Percentiles rank a stretch among this genome's conserved stretches.
Evolutionary conservation across 441 rosid genomes (phyloP).

Genomic region (Euphorbia celastroides): DNA sequence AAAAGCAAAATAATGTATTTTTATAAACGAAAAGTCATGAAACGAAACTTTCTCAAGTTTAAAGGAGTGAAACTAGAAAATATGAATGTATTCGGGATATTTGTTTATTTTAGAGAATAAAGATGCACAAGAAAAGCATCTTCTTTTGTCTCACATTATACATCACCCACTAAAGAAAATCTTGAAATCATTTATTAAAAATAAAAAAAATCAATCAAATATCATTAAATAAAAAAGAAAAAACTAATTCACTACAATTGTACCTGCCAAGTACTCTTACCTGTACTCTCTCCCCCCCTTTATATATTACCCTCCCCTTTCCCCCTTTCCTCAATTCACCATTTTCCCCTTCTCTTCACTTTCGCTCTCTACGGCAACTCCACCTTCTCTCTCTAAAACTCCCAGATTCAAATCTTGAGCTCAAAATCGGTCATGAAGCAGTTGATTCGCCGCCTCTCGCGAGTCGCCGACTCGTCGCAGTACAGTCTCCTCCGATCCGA

Average conservation of each 20-base stretch:
- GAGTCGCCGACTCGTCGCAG: conserved; percentile 74
- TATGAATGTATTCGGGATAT: no score
- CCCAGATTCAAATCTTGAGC: not conserved
- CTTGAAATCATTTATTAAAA: not conserved
- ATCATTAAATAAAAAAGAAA: not conserved
- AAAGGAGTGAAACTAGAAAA: no score
- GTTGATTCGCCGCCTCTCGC: conserved; percentile 66
- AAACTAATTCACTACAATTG: conserved; percentile 16
- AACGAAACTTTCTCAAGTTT: no score
- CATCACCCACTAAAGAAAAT: not conserved
- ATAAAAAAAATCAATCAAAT: no score
- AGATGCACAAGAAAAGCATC: not conserved
- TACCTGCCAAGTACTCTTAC: conserved; percentile 53
- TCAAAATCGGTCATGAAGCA: conserved; percentile 47
- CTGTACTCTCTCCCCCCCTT: conserved; percentile 29
- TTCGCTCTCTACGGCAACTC: not conserved
- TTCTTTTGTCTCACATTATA: not conserved
- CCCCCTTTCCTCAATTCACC: not conserved
- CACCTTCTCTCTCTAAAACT: not conserved
- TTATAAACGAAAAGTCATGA: no score
- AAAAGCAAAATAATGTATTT: no score
- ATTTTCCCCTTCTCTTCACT: not conserved
- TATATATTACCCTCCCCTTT: conserved; percentile 14
- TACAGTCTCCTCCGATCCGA: conserved; percentile 57
- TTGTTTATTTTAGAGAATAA: no score